phyloP scores from a whole-genome alignment of 2,329 filamentous ascomycete species.

The Pezicula neosporulosa region DNA sequence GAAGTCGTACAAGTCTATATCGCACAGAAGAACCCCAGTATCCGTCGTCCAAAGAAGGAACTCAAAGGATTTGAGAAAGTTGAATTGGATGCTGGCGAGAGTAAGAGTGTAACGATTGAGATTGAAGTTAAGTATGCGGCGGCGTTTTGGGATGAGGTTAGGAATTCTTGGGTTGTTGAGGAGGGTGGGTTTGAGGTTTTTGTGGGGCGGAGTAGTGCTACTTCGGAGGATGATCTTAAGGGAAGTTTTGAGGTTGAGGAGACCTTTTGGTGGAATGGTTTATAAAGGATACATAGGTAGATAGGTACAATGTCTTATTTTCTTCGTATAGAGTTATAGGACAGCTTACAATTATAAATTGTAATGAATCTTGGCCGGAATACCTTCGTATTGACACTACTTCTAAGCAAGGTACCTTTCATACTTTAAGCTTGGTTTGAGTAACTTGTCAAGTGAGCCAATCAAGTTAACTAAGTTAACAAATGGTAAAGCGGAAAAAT shows the following conservation, averaged over 20 bases:
- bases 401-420: too few species aligned
- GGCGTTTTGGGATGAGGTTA: conserved; percentile 66
- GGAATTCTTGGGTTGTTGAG: conserved; percentile 61
- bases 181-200: conserved; percentile 60
- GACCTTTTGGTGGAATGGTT: conserved; percentile 63
- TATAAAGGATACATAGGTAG: conserved; percentile 33
- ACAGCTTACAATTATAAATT: too few species aligned
- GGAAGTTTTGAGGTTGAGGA: conserved; percentile 52
- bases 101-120: conserved; percentile 48
- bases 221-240: conserved; percentile 39
- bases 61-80: conserved; percentile 64
- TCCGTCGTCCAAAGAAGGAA: conserved; percentile 54
- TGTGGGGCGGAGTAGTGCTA: conserved; percentile 51
- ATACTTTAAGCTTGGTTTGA: too few species aligned
- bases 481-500: too few species aligned
- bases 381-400: too few species aligned
- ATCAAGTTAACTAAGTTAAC: too few species aligned
- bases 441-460: too few species aligned
- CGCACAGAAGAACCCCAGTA: conserved; percentile 44
- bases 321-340: background rate
- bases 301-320: too few species aligned
- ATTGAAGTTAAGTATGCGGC: conserved; percentile 59
- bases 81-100: conserved; percentile 53
- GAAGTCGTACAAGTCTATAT: conserved; percentile 56
- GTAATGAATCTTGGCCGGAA: too few species aligned